Evolutionary conservation across 331 rosid species (phyloP).

Genomic region (Malus hybrid): DNA sequence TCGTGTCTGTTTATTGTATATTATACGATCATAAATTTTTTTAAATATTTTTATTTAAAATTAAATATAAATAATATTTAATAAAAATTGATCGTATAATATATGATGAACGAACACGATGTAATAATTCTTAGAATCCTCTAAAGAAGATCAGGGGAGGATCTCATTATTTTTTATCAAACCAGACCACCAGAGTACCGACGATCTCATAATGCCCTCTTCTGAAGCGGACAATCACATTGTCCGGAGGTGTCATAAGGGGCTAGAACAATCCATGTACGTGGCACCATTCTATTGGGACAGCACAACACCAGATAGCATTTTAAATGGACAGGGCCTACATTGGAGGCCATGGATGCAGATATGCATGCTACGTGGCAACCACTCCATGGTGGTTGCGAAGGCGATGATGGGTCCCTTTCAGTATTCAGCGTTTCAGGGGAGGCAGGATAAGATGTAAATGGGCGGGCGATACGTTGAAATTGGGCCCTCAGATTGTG

Average conservation of each 20-base stretch:
- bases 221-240: neutral
- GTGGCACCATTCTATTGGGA: slow-evolving; percentile 6
- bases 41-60: too few species aligned
- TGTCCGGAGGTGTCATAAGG: neutral
- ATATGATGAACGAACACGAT: fast-evolving
- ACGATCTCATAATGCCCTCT: neutral
- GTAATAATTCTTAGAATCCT: too few species aligned
- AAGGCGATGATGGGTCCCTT: slow-evolving; percentile 14
- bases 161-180: neutral
- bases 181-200: neutral
- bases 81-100: too few species aligned
- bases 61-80: fast-evolving
- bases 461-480: slow-evolving; percentile 3
- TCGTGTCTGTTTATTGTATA: too few species aligned
- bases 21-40: too few species aligned
- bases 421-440: neutral
- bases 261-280: neutral
- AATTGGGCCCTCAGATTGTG: slow-evolving; percentile 24
- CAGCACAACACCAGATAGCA: slow-evolving; percentile 13
- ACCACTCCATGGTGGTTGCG: slow-evolving; percentile 8
- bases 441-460: slow-evolving; percentile 12
- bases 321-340: slow-evolving; percentile 5
- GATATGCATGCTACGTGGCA: slow-evolving; percentile 28
- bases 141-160: too few species aligned
- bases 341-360: neutral